A percentile compares a stretch with the other conserved stretches of the same genome.
These are phyloP conservation scores for Hydnum rufescens DNA, from an alignment of 768 basidiomycete genomes.

Conservation along the genomic window DNA sequence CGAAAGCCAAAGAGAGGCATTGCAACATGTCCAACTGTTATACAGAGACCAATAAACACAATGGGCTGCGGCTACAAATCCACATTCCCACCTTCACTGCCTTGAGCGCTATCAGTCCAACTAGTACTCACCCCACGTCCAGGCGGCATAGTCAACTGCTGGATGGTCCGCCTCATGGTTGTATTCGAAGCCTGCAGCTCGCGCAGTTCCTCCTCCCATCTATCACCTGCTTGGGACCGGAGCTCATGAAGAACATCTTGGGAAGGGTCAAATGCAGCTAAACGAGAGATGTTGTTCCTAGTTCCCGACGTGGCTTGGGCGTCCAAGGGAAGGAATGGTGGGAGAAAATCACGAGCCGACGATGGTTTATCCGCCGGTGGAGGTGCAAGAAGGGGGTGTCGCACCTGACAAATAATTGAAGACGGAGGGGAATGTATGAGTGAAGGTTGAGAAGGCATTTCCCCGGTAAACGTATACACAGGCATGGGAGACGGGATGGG, in stretches of 20 bases:
- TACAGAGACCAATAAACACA: not conserved
- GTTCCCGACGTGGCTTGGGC: not conserved
- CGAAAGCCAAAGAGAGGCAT: not conserved
- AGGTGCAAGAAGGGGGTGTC: no score
- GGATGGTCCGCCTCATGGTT: not conserved
- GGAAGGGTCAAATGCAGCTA: not conserved
- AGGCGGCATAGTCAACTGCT: no score
- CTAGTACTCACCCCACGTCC: not conserved
- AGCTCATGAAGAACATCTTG: not conserved
- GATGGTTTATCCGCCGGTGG: no score
- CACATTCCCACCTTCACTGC: not conserved
- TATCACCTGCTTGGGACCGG: not conserved
- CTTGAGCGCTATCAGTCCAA: not conserved
- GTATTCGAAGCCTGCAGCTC: not conserved
- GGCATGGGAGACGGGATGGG: not conserved
- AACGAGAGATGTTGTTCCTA: not conserved
- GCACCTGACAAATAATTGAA: not conserved
- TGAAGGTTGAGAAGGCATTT: no score
- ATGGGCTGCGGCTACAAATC: not conserved
- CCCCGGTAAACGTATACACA: no score
- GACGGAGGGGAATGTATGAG: not conserved
- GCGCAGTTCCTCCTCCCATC: not conserved
- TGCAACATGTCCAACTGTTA: not conserved
- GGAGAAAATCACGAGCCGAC: no score
- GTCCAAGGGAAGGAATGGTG: not conserved